Evolutionary conservation across 495 filamentous ascomycete genomes (phyloP), one percentile per base, ranked within the genome.

Genomic region (Beverwykella pulmonaria): DNA sequence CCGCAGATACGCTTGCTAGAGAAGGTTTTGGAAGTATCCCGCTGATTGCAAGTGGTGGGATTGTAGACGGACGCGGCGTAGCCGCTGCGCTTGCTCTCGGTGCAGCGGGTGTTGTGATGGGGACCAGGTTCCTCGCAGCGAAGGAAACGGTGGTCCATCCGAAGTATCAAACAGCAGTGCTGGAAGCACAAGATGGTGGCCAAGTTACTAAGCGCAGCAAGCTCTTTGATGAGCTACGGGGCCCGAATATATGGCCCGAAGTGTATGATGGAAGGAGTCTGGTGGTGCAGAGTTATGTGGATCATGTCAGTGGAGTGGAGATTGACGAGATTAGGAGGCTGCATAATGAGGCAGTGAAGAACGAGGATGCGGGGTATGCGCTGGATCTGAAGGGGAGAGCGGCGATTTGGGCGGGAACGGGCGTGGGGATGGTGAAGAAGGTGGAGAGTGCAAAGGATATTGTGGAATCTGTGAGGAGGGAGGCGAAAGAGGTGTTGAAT

Each of bases 221-320:
- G n/a, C 66, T 93, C 14, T 93, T 90, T 68, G 90, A 93, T 74
- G 80, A 83, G 25, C 75, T 92, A 1, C 75, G 88, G 9, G 90
- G 88, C 0, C 90, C 87, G 0, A 80, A 78, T 44, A 83, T 80
- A 5, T 93, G 90, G 90, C 90, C 90, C 0, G 75, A 78, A 59
- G 71, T 75, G 26, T 93, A 87, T 72, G 84, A 82, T 66, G 88
- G 84, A 1, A 75, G 90, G 4, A 82, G 79, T 12, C 78, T 92
- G 5, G 74, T 84, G 19, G 92, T 90, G 65, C 66, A 78, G 59
- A 88, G 84, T 19, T 88, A 80, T 68, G 49, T 61, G 23, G 90
- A 92, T 61, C 69, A 83, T 26, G 74, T 80, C 61, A 72, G 63
- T 17, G 90, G 89, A 0, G 76, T 79, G 56, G 53, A 69, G 1